Conservation (phyloP, 1,284 basidiomycete species). For the Rhodotorula sp. region DNA sequence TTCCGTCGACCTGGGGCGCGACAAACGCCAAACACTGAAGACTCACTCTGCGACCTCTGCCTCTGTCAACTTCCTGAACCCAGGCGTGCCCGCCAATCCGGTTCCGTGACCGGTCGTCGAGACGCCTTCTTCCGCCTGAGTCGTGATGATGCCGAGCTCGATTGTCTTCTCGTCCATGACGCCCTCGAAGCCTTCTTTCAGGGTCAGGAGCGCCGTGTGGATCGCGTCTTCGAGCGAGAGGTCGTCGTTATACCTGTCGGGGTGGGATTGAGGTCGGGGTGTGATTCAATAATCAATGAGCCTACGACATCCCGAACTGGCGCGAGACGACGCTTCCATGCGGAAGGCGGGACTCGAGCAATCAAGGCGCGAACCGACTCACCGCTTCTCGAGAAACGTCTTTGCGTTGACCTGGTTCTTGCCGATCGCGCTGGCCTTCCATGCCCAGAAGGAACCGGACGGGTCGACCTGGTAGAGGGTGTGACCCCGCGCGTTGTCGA, state of each 20-base stretch:
- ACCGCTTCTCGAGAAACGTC: constrained; percentile 98
- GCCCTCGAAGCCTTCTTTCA: constrained; percentile 90
- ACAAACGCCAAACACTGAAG: background rate
- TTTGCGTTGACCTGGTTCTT: constrained; percentile 99
- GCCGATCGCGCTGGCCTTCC: constrained; percentile 99
- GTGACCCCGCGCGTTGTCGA: constrained; percentile 86
- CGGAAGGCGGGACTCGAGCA: background rate
- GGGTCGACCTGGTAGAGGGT: constrained; percentile 98
- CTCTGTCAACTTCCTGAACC: constrained; percentile 89
- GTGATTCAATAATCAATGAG: background rate
- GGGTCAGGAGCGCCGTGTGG: constrained; percentile 94
- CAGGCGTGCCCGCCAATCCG: constrained; percentile 71
- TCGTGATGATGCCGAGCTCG: constrained; percentile 93
- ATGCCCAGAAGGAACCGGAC: constrained; percentile 97
- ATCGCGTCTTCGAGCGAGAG: constrained; percentile 99
- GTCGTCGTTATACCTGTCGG: constrained; percentile 90
- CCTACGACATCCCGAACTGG: no score
- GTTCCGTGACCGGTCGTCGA: constrained; percentile 60
- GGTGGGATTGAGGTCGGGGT: background rate
- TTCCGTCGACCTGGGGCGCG: no score
- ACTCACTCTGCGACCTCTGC: constrained; percentile 84
- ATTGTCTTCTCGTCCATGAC: constrained; percentile 99
- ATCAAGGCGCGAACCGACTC: constrained; percentile 44
- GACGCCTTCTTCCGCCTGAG: constrained; percentile 60
- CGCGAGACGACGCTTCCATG: constrained; percentile 8